A percentile compares a stretch with the other conserved stretches of the same genome.
phyloP scores from a whole-genome alignment of 129 eudicot species.

The Tagetes patula region DNA sequence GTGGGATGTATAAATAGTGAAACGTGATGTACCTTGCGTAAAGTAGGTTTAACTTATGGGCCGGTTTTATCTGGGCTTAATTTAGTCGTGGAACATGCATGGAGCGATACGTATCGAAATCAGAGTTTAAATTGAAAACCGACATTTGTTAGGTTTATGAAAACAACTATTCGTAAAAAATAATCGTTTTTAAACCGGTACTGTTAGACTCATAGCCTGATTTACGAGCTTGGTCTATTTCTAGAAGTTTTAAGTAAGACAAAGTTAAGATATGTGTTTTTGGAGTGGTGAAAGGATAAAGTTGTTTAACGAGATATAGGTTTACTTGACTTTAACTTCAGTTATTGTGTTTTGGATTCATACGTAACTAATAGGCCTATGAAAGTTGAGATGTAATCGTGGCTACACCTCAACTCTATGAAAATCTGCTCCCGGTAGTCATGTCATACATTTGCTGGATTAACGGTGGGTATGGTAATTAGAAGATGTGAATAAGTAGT shows the following conservation, averaged over 20 bases:
- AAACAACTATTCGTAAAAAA: background rate
- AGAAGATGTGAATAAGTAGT: no score
- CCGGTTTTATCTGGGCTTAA: conserved; percentile 19
- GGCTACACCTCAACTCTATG: no score
- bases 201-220: conserved; percentile 2
- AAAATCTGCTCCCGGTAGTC: no score
- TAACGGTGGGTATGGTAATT: no score
- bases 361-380: no score
- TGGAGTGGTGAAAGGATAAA: no score
- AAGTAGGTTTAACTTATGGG: conserved; percentile 17
- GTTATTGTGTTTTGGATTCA: no score
- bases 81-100: background rate
- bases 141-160: conserved; percentile 6
- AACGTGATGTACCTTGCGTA: conserved; percentile 11
- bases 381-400: no score
- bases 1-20: background rate
- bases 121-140: background rate
- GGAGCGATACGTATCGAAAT: background rate
- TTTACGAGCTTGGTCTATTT: background rate
- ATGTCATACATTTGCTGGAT: no score
- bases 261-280: no score
- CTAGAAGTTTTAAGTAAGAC: background rate
- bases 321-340: no score
- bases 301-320: no score
- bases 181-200: background rate